phyloP scores from a whole-genome alignment of 169 alveolate species.

The Babesia divergens region DNA sequence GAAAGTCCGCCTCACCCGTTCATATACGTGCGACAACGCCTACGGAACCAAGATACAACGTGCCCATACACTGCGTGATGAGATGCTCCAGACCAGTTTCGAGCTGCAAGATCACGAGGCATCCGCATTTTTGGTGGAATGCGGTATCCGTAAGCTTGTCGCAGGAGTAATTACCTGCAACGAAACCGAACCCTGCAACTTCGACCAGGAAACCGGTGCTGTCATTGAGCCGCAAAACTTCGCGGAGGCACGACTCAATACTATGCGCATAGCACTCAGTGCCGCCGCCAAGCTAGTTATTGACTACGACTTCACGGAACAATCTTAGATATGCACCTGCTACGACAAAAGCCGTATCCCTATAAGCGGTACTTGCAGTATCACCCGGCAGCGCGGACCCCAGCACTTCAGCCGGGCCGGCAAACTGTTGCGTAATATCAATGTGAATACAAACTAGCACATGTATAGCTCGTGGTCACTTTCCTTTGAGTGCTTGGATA shows the following conservation, averaged over 20 bases:
- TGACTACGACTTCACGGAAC: constrained; percentile 11
- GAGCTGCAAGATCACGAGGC: constrained; percentile 29
- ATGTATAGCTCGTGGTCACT: no score
- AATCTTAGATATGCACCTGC: no score
- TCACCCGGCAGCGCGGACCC: no score
- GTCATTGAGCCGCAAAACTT: constrained; percentile 5
- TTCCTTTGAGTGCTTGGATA: no score
- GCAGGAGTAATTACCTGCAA: constrained; percentile 29
- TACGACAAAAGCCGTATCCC: no score
- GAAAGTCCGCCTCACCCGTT: constrained; percentile 1
- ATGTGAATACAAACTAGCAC: no score
- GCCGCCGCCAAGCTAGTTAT: constrained; percentile 19
- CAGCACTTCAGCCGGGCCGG: no score
- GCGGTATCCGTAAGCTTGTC: constrained; percentile 5
- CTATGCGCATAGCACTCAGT: constrained; percentile 15
- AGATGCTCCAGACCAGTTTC: constrained; percentile 8
- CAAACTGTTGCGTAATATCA: no score
- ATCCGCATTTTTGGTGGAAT: constrained; percentile 1
- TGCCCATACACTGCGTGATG: constrained; percentile 7
- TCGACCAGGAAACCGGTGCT: constrained; percentile 8
- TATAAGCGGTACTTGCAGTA: no score
- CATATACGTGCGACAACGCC: not conserved
- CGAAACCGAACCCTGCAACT: constrained; percentile 13
- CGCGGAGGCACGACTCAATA: constrained; percentile 1
- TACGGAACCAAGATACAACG: constrained; percentile 3